Evolutionary conservation across 805 yeast genomes (phyloP).

Genomic region (Candida tallmaniae): DNA sequence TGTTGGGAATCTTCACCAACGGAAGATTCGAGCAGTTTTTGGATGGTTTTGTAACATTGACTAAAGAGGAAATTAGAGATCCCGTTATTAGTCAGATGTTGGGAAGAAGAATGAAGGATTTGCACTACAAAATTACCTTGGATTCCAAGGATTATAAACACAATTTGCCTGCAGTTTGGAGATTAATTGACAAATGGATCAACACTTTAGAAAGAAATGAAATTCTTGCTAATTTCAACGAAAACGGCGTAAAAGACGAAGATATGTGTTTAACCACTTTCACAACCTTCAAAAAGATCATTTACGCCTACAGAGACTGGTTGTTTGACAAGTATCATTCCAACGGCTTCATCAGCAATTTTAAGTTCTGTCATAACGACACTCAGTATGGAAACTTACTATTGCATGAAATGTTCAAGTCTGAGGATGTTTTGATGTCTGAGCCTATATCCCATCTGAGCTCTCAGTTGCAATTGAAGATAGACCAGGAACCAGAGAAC

Average conservation of each 20-base stretch:
- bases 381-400: constrained; percentile 94
- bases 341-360: constrained; percentile 38
- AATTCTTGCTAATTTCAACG: constrained; percentile 28
- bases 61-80: constrained; percentile 67
- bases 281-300: constrained; percentile 43
- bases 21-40: constrained; percentile 94
- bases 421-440: too few relatives aligned
- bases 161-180: constrained; percentile 68
- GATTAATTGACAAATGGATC: constrained; percentile 68
- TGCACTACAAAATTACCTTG: constrained; percentile 75
- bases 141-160: constrained; percentile 46
- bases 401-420: constrained; percentile 50
- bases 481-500: background rate
- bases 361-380: constrained; percentile 92
- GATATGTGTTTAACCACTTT: constrained; percentile 45
- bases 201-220: constrained; percentile 33
- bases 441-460: constrained; percentile 42
- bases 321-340: constrained; percentile 47
- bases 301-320: constrained; percentile 59
- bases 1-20: constrained; percentile 84
- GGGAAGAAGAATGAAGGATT: constrained; percentile 94
- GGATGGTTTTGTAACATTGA: constrained; percentile 75
- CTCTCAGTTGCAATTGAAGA: constrained; percentile 5
- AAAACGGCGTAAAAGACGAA: constrained; percentile 28
- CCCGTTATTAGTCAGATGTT: constrained; percentile 75